Evolutionary conservation across 2,329 filamentous ascomycete genomes (phyloP).

Genomic region (Camillea tinctor): DNA sequence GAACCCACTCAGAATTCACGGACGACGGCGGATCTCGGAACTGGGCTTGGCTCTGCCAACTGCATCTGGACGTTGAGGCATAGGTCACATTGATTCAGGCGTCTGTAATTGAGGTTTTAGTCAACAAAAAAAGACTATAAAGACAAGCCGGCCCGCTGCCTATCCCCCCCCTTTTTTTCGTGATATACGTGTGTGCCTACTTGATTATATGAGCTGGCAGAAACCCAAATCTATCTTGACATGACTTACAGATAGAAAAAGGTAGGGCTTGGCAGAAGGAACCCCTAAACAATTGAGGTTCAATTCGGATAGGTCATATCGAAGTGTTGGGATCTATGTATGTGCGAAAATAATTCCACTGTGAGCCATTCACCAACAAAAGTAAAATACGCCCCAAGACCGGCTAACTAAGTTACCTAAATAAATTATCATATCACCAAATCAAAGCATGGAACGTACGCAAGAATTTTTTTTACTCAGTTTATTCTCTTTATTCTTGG

Average conservation of each 20-base stretch:
- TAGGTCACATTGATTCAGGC: slow-evolving; percentile 62
- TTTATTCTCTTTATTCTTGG: background rate
- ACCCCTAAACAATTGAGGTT: no score
- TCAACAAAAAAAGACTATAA: slow-evolving; percentile 49
- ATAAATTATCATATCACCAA: no score
- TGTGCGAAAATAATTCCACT: no score
- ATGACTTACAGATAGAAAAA: background rate
- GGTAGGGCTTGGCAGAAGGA: background rate
- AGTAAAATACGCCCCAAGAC: no score
- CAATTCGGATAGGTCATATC: no score
- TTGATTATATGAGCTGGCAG: background rate
- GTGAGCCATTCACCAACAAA: no score
- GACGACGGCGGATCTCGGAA: slow-evolving; percentile 43
- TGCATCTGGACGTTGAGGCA: slow-evolving; percentile 66
- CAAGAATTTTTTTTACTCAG: background rate
- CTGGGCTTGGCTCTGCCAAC: slow-evolving; percentile 58
- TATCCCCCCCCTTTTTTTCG: background rate
- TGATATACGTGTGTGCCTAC: background rate
- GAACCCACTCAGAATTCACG: slow-evolving; percentile 40
- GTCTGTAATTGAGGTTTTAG: slow-evolving; percentile 66
- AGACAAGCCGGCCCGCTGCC: slow-evolving; percentile 34
- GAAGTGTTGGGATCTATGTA: no score
- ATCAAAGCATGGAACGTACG: no score
- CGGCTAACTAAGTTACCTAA: no score
- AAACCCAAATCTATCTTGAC: background rate